phyloP scores from a whole-genome alignment of 345 rosid species.

The Gossypium raimondii region DNA sequence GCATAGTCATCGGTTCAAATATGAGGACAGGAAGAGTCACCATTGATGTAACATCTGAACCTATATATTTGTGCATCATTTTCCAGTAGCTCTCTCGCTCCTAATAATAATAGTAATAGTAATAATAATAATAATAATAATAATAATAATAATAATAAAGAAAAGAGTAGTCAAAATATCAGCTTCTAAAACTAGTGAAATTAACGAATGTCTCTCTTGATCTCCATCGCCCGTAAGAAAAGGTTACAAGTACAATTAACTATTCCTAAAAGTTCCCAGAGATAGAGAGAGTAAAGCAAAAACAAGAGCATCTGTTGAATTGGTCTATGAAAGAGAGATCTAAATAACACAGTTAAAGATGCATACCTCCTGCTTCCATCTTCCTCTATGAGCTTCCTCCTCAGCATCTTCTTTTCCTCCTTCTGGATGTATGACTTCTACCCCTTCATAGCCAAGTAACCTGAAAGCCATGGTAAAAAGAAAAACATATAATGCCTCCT shows the following conservation, averaged over 20 bases:
- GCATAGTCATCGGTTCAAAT: slow-evolving; percentile 94
- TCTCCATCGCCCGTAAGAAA: neutral
- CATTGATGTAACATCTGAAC: slow-evolving; percentile 88
- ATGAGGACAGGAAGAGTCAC: slow-evolving; percentile 90
- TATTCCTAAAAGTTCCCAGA: neutral
- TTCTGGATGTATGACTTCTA: slow-evolving; percentile 91
- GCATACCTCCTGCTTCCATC: slow-evolving; percentile 83
- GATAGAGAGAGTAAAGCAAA: neutral
- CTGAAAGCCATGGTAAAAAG: slow-evolving; percentile 25
- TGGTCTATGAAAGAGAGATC: neutral
- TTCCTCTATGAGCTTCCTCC: slow-evolving; percentile 90
- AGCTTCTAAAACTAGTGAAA: neutral
- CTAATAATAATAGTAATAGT: slow-evolving; percentile 21
- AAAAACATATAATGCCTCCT: neutral
- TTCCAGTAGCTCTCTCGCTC: slow-evolving; percentile 91
- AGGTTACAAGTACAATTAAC: neutral
- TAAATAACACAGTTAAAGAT: neutral
- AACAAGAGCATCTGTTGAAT: neutral
- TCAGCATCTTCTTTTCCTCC: slow-evolving; percentile 91
- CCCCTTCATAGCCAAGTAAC: slow-evolving; percentile 61
- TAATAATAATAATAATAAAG: slow-evolving; percentile 24
- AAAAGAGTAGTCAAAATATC: neutral
- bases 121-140: slow-evolving; percentile 15
- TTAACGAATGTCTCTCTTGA: neutral
- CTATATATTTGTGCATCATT: slow-evolving; percentile 89